Evolutionary conservation across 306 rosid species (phyloP), one percentile per base, ranked within the genome.

Genomic region (Medicago lupulina): DNA sequence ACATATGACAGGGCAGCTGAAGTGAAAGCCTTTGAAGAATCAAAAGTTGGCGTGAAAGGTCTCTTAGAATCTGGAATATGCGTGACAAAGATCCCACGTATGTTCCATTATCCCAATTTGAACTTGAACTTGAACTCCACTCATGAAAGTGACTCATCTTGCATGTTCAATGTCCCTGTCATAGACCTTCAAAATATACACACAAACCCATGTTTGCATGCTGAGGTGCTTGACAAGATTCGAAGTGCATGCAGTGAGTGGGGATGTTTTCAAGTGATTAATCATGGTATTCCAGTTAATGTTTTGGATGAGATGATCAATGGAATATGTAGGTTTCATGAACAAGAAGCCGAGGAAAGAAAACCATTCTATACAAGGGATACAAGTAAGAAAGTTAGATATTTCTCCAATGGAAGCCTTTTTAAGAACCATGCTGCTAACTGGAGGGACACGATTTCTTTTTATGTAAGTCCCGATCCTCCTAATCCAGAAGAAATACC

Each of bases 271-370:
- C 87, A 82, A 21, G 72, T 87, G 14, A 59, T 85, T 14, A 82
- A 87, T 60, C 87, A 87, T 49, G 91, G 85, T 39, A 58, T 87
- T 40, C 62, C 76, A 1, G 39, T 15, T 13, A 28, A 65, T 9
- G 74, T 82, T 75, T n/a, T 85, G 70, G 91, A 77, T 36, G 79
- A 82, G 46, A 80, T 77, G 72, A 77, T 59, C 1, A 31, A 43
- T 8, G 91, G 88, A 23, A 75, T 82, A 3, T 53, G 28, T 4
- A 58, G 79, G 41, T 87, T 87, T 78, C 82, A 80, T 39, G 87
- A 84, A 67, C 88, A 82, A 25, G 85, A 82, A 0, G 55, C 31
- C 10, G 86, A 58, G 58, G 70, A 23, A 25, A 83, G 71, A 76
- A 83, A 79, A 36, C 18, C 3, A 1, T 59, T 70, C 0, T 88